A percentile compares a stretch with the other conserved stretches of the same genome.
Evolutionary conservation across 2,329 filamentous ascomycete species (phyloP).

Genomic region (Trematosphaeria pertusa): DNA sequence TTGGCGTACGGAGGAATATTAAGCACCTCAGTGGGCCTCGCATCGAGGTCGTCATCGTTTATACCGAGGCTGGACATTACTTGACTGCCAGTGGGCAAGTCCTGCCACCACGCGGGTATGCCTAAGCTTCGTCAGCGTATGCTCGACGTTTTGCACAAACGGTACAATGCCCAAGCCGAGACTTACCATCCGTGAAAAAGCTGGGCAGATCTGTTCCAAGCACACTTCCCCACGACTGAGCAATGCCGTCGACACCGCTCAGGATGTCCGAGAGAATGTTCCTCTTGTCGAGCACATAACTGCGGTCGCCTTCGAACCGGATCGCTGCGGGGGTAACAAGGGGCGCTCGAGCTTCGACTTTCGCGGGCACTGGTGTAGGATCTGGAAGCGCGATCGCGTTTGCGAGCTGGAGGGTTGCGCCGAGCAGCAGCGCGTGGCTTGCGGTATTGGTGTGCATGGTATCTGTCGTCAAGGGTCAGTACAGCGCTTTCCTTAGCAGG

Average conservation of each 20-base stretch:
- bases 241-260: conserved; percentile 37
- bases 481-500: conserved; percentile 9
- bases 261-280: conserved; percentile 42
- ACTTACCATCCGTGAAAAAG: conserved; percentile 46
- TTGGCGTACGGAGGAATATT: conserved; percentile 74
- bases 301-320: conserved; percentile 38
- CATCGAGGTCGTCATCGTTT: conserved; percentile 63
- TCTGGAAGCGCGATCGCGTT: conserved; percentile 41
- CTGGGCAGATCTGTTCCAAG: conserved; percentile 44
- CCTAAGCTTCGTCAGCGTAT: too few species aligned
- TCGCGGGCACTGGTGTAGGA: conserved; percentile 37
- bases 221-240: conserved; percentile 41
- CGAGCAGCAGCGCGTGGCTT: conserved; percentile 32
- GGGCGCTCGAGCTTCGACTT: conserved; percentile 37
- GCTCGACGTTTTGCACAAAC: too few species aligned
- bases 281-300: conserved; percentile 39
- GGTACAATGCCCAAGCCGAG: too few species aligned
- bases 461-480: not conserved
- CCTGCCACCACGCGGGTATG: conserved; percentile 27
- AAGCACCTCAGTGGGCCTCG: conserved; percentile 72
- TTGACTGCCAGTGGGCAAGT: conserved; percentile 67
- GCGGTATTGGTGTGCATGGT: not conserved
- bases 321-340: conserved; percentile 43
- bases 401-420: conserved; percentile 25
- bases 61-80: conserved; percentile 70